Percentiles rank a stretch among this genome's conserved stretches.
Conservation (phyloP, 805 yeast species). For the Metschnikowia henanensis region DNA sequence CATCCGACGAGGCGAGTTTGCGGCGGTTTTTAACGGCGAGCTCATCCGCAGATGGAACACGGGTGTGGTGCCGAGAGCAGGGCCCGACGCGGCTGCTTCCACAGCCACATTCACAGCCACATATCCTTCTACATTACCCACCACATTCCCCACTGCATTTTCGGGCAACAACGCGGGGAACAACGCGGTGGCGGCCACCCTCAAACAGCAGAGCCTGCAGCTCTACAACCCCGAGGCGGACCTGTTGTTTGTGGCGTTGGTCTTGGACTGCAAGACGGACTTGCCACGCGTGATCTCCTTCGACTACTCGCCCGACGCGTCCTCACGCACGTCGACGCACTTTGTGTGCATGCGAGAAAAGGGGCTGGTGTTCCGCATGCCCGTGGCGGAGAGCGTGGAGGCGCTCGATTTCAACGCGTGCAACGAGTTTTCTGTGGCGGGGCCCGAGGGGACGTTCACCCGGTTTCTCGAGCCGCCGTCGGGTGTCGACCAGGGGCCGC, state of each 20-base stretch:
- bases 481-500: slow-evolving; percentile 3
- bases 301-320: slow-evolving; percentile 68
- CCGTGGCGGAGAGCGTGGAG: slow-evolving; percentile 65
- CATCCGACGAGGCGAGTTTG: slow-evolving; percentile 65
- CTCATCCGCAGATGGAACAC: slow-evolving; percentile 78
- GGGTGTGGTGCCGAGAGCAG: slow-evolving; percentile 49
- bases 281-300: slow-evolving; percentile 82
- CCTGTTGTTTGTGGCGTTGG: slow-evolving; percentile 71
- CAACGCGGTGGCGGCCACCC: slow-evolving; percentile 15
- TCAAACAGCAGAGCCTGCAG: slow-evolving; percentile 38
- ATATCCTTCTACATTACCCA: too few species aligned
- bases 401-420: slow-evolving; percentile 64
- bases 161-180: too few species aligned
- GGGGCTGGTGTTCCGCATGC: slow-evolving; percentile 82
- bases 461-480: slow-evolving; percentile 35
- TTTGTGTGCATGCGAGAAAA: slow-evolving; percentile 88
- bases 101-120: slow-evolving; percentile 17
- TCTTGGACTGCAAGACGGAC: slow-evolving; percentile 71
- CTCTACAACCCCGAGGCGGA: slow-evolving; percentile 47
- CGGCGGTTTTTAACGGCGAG: slow-evolving; percentile 78
- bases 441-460: slow-evolving; percentile 54
- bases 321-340: slow-evolving; percentile 54
- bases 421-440: slow-evolving; percentile 63
- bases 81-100: too few species aligned
- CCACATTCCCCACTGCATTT: too few species aligned